A percentile compares a stretch with the other conserved stretches of the same genome.
phyloP scores from a whole-genome alignment of 1,284 basidiomycete species.

The Cryptococcus floricola region DNA sequence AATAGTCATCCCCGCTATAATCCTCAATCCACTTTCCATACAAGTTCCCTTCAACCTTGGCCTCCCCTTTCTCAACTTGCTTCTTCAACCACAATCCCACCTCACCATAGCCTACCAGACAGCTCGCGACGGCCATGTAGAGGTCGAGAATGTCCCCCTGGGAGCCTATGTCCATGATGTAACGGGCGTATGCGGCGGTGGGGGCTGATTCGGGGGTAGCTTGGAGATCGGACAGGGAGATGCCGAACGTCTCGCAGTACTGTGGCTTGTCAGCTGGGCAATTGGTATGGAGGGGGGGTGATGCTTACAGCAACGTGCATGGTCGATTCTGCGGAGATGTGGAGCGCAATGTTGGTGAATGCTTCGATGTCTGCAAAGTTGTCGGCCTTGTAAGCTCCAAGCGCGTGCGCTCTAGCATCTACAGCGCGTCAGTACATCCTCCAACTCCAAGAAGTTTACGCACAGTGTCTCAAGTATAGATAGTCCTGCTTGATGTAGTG shows the following conservation, averaged over 20 bases:
- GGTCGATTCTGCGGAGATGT: slow-evolving; percentile 65
- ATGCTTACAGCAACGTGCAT: slow-evolving; percentile 59
- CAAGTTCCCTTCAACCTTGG: slow-evolving; percentile 62
- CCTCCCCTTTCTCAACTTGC: slow-evolving; percentile 55
- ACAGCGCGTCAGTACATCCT: slow-evolving; percentile 2
- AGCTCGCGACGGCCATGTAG: slow-evolving; percentile 76
- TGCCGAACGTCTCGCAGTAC: slow-evolving; percentile 68
- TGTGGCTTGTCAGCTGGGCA: slow-evolving; percentile 14
- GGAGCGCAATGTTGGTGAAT: slow-evolving; percentile 63
- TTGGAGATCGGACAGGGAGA: slow-evolving; percentile 60
- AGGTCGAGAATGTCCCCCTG: slow-evolving; percentile 69
- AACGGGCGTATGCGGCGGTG: slow-evolving; percentile 82
- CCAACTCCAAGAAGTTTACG: not conserved
- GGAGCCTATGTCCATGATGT: slow-evolving; percentile 70
- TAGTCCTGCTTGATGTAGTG: slow-evolving; percentile 74
- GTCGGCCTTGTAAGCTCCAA: slow-evolving; percentile 73
- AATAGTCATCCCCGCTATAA: slow-evolving; percentile 68
- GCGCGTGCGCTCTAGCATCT: slow-evolving; percentile 54
- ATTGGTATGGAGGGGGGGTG: not conserved
- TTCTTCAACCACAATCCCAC: slow-evolving; percentile 75
- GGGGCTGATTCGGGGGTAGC: slow-evolving; percentile 62
- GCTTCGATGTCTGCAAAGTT: slow-evolving; percentile 62
- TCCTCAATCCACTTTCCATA: slow-evolving; percentile 77
- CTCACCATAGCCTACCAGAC: slow-evolving; percentile 90
- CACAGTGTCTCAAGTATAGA: slow-evolving; percentile 52